Conservation (phyloP, 352 stramenopile species). For the Globisporangium polare region DNA sequence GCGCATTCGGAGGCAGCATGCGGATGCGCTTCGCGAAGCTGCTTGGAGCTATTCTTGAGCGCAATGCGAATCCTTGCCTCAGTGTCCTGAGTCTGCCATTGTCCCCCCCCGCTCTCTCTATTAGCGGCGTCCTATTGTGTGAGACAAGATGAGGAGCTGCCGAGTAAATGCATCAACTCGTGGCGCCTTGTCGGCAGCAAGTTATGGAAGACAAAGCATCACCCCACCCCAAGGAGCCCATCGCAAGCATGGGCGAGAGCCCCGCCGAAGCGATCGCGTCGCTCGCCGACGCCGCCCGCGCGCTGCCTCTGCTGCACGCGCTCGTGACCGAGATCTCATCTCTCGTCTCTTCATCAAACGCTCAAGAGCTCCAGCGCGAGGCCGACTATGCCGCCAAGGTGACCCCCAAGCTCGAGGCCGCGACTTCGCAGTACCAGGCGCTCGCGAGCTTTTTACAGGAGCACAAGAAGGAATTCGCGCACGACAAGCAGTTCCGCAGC, state of each 20-base stretch:
- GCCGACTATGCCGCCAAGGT: slow-evolving; percentile 50
- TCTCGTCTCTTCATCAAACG: slow-evolving; percentile 23
- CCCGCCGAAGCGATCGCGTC: slow-evolving; percentile 25
- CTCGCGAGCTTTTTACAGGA: slow-evolving; percentile 59
- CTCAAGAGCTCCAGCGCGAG: slow-evolving; percentile 36
- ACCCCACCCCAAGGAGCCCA: not conserved
- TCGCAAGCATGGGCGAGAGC: not conserved
- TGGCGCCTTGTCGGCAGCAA: not conserved
- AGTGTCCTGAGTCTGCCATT: not conserved
- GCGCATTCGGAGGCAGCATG: too few relatives aligned
- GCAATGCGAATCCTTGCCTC: not conserved
- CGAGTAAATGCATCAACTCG: too few relatives aligned
- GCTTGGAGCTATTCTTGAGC: too few relatives aligned
- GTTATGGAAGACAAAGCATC: not conserved
- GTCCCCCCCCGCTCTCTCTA: too few relatives aligned
- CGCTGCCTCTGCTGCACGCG: slow-evolving; percentile 29
- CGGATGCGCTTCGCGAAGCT: not conserved
- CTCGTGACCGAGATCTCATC: slow-evolving; percentile 36
- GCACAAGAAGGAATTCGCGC: slow-evolving; percentile 45
- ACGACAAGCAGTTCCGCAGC: slow-evolving; percentile 43
- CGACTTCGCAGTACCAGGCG: slow-evolving; percentile 54
- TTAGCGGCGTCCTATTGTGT: too few relatives aligned
- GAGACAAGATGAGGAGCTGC: too few relatives aligned
- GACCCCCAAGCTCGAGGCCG: slow-evolving; percentile 47
- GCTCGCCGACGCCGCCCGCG: slow-evolving; percentile 37